Percentiles rank a stretch among this genome's conserved stretches.
Evolutionary conservation across 495 filamentous ascomycete genomes (phyloP).

Genomic region (Neurospora hispaniola): DNA sequence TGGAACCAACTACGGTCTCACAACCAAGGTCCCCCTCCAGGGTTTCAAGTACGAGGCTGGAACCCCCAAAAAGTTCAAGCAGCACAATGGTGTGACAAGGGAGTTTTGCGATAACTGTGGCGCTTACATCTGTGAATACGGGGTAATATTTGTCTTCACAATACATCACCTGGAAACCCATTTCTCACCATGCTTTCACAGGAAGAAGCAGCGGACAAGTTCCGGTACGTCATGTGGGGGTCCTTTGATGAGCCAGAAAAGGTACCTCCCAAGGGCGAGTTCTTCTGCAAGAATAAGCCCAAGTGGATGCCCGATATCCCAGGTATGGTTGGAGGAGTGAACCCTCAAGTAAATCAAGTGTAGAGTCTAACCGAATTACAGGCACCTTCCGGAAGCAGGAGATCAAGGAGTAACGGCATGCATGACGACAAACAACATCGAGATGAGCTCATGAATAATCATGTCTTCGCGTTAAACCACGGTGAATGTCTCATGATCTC

Average conservation of each 20-base stretch:
- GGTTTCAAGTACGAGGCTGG: slow-evolving; percentile 13
- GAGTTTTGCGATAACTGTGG: slow-evolving; percentile 58
- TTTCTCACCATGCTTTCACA: slow-evolving; percentile 10
- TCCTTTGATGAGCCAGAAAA: slow-evolving; percentile 51
- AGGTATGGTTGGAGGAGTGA: slow-evolving; percentile 27
- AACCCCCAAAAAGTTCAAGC: slow-evolving; percentile 14
- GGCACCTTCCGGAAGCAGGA: slow-evolving; percentile 51
- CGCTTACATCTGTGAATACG: slow-evolving; percentile 53
- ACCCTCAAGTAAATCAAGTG: background rate
- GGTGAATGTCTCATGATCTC: background rate
- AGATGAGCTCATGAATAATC: background rate
- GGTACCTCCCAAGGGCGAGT: slow-evolving; percentile 57
- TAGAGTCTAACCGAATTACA: slow-evolving; percentile 12
- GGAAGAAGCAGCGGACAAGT: slow-evolving; percentile 45
- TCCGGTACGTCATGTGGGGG: slow-evolving; percentile 53
- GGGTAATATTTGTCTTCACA: slow-evolving; percentile 27
- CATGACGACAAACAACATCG: background rate
- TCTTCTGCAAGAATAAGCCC: slow-evolving; percentile 49
- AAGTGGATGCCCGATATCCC: slow-evolving; percentile 56
- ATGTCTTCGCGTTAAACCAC: slow-evolving; percentile 3
- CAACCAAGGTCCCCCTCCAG: slow-evolving; percentile 40
- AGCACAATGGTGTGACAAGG: slow-evolving; percentile 25
- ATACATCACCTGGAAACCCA: background rate
- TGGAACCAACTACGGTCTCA: slow-evolving; percentile 52
- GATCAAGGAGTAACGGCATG: slow-evolving; percentile 38